Evolutionary conservation across 352 stramenopile species (phyloP), one percentile per base, ranked within the genome.

Genomic region (Phytophthora constricta): DNA sequence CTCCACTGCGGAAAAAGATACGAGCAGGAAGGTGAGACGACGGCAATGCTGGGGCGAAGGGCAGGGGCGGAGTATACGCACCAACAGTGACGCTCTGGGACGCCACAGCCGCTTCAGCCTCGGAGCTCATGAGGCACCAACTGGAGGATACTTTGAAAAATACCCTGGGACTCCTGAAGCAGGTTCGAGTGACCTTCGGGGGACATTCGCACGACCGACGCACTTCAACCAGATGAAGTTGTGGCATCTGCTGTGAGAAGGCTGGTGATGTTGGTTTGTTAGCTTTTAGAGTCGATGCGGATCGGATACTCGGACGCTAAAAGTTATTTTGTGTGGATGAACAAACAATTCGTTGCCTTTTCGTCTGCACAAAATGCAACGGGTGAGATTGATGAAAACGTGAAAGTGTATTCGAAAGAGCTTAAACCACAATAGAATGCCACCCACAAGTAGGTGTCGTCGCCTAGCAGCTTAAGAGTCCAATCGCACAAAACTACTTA

Each of bases 1-100:
- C 33, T 77, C 65, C 49, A 89, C 82, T 87, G 66, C 28, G 16
- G 28, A 7, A 3, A 45, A 57, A 49, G 39, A 66, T 60, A 49
- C 59, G 23, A 42, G 16, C 22, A 57, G 28, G 54, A 41, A 27
- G 26, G 52, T 10, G 9, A 10, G 26, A 2, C 26, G 19, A 1
- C 4, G 22, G 22, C 13, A 28, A 53, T 26, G 11, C 31, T 37
- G 31, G 31, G 13, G 7, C 31, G n/a, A 47, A 37, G 0, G 26
- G 19, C 37, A 22, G 3, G 17, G 28, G 13, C 5, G 51, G 17
- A 22, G 5, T 19, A 4, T 49, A 60, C 17, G 23, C 62, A 74
- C 65, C 60, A 53, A 70, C 37, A 50, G 65, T 66, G 47, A 62
- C 11, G 33, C 61, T 58, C 54, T 58, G 68, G 42, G 54, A 51